Percentiles rank a stretch among this genome's conserved stretches.
Evolutionary conservation across 495 filamentous ascomycete species (phyloP).

Genomic region (Saxophila tyrrhenica): DNA sequence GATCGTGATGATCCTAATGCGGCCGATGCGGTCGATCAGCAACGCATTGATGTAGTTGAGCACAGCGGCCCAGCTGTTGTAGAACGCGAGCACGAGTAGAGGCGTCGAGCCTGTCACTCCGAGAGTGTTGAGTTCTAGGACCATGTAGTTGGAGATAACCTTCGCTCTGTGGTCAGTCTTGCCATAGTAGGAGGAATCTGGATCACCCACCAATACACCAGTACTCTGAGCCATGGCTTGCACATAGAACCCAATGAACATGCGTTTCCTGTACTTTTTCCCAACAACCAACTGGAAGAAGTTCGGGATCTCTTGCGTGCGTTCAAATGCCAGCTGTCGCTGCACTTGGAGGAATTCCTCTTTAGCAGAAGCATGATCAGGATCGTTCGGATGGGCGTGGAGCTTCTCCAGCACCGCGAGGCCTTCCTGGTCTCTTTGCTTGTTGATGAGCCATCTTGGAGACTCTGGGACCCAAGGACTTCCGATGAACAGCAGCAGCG

Average conservation of each 20-base stretch:
- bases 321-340: background rate
- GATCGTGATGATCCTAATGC: background rate
- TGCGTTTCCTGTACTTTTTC: background rate
- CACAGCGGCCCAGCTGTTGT: background rate
- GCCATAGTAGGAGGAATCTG: no score
- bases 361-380: background rate
- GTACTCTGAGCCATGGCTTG: background rate
- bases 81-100: background rate
- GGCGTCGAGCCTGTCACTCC: background rate
- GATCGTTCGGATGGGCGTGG: background rate
- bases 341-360: background rate
- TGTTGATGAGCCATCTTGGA: conserved; percentile 51
- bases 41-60: background rate
- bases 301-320: background rate
- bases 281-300: background rate
- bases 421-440: conserved; percentile 36
- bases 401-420: background rate
- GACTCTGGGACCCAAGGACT: conserved; percentile 43
- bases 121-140: background rate
- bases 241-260: background rate
- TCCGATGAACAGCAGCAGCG: background rate
- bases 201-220: background rate
- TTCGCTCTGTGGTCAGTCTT: background rate
- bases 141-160: background rate
- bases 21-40: background rate